These are phyloP conservation scores for Sclerotinia spermophila DNA, from an alignment of 2,329 filamentous ascomycete species.

Conservation along the genomic window DNA sequence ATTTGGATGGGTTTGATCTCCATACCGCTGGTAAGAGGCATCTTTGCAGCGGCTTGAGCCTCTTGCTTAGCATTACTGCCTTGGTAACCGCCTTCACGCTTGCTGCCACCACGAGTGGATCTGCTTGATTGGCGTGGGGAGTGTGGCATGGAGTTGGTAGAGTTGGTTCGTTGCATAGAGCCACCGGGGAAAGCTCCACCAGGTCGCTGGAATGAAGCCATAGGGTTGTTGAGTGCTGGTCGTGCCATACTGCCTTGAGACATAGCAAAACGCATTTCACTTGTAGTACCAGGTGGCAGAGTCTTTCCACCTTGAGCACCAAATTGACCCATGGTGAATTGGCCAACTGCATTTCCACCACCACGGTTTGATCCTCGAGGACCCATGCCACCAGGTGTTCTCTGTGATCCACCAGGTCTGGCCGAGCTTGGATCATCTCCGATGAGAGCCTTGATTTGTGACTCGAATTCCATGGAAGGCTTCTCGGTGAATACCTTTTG, in stretches of 20 bases:
- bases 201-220: conserved; percentile 58
- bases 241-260: conserved; percentile 51
- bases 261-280: conserved; percentile 70
- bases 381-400: conserved; percentile 52
- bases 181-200: conserved; percentile 62
- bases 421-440: conserved; percentile 69
- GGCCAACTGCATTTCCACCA: conserved; percentile 43
- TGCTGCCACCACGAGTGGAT: conserved; percentile 61
- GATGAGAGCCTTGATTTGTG: conserved; percentile 81
- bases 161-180: conserved; percentile 57
- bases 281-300: conserved; percentile 73
- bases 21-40: conserved; percentile 83
- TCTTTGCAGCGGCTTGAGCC: conserved; percentile 72
- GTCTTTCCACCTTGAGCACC: conserved; percentile 51
- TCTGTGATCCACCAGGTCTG: conserved; percentile 51
- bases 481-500: conserved; percentile 95
- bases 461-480: conserved; percentile 88
- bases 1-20: conserved; percentile 76
- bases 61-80: conserved; percentile 49
- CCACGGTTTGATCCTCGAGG: conserved; percentile 48
- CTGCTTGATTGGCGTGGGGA: conserved; percentile 66
- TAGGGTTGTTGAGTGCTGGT: conserved; percentile 51
- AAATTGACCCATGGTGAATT: conserved; percentile 70
- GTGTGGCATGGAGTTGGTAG: conserved; percentile 60
- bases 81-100: conserved; percentile 49